Evolutionary conservation across 257 asterid species (phyloP).

Genomic region (Fraxinus quadrangulata): DNA sequence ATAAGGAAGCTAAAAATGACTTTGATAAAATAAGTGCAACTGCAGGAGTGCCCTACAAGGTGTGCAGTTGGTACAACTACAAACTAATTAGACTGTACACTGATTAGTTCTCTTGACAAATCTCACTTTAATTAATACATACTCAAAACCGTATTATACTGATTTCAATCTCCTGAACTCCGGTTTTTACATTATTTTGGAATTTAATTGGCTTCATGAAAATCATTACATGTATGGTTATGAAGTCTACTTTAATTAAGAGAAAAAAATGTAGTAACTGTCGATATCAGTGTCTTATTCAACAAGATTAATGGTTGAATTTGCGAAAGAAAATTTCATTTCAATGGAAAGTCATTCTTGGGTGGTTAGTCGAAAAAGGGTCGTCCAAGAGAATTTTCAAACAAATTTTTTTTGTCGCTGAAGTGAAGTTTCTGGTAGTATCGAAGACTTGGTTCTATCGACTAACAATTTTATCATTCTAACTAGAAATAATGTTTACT

Average conservation of each 20-base stretch:
- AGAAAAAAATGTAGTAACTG: neutral
- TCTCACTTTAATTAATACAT: too few species aligned
- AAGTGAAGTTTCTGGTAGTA: too few species aligned
- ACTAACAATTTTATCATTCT: neutral
- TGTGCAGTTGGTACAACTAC: conserved; percentile 43
- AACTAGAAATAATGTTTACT: neutral
- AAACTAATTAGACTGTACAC: conserved; percentile 19
- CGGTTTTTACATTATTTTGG: too few species aligned
- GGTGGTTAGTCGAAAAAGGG: too few species aligned
- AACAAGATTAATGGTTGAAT: conserved; percentile 23
- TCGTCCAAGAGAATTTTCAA: too few species aligned
- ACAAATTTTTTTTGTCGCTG: too few species aligned
- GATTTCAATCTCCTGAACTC: neutral
- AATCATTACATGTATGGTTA: conserved; percentile 9
- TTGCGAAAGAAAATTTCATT: neutral
- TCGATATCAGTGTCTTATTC: conserved; percentile 16
- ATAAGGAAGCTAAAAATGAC: neutral
- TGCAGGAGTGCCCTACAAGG: conserved; percentile 29
- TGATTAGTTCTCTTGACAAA: too few species aligned
- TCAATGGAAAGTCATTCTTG: neutral
- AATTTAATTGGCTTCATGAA: too few species aligned
- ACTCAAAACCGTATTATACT: conserved; percentile 8
- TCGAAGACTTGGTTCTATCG: neutral
- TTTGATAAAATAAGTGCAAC: neutral
- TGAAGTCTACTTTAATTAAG: neutral